Conservation (phyloP, 345 rosid species). For the Murraya paniculata region DNA sequence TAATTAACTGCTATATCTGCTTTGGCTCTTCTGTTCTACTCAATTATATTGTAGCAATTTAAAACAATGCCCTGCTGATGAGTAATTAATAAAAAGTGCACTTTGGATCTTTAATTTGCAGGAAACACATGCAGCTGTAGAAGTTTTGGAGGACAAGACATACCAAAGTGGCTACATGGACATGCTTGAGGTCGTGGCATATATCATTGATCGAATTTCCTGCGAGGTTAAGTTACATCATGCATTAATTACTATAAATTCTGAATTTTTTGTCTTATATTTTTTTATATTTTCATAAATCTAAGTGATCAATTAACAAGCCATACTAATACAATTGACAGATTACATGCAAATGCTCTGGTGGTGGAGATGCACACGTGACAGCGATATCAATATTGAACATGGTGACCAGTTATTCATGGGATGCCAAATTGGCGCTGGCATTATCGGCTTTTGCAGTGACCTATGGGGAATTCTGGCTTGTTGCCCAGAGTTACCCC, state of each 20-base stretch:
- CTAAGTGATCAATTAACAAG: background rate
- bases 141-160: slow-evolving; percentile 39
- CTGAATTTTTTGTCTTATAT: background rate
- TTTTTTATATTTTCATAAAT: background rate
- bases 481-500: slow-evolving; percentile 59
- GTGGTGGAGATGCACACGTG: slow-evolving; percentile 56
- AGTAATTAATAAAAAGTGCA: too few relatives aligned
- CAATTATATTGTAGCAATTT: too few relatives aligned
- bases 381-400: slow-evolving; percentile 53
- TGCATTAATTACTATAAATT: background rate
- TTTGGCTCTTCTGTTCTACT: too few relatives aligned
- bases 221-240: slow-evolving; percentile 45
- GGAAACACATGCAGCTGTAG: slow-evolving; percentile 15
- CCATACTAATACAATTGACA: slow-evolving; percentile 21
- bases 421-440: slow-evolving; percentile 84
- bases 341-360: slow-evolving; percentile 63
- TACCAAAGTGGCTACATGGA: slow-evolving; percentile 18
- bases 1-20: too few relatives aligned
- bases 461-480: slow-evolving; percentile 83
- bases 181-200: slow-evolving; percentile 45
- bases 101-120: slow-evolving; percentile 2
- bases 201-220: slow-evolving; percentile 59
- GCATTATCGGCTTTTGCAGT: slow-evolving; percentile 74
- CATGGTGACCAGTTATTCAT: slow-evolving; percentile 49
- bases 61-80: too few relatives aligned